Percentiles rank a stretch among this genome's conserved stretches.
phyloP scores from a whole-genome alignment of 2,329 filamentous ascomycete genomes.

The Orbilia javanica region DNA sequence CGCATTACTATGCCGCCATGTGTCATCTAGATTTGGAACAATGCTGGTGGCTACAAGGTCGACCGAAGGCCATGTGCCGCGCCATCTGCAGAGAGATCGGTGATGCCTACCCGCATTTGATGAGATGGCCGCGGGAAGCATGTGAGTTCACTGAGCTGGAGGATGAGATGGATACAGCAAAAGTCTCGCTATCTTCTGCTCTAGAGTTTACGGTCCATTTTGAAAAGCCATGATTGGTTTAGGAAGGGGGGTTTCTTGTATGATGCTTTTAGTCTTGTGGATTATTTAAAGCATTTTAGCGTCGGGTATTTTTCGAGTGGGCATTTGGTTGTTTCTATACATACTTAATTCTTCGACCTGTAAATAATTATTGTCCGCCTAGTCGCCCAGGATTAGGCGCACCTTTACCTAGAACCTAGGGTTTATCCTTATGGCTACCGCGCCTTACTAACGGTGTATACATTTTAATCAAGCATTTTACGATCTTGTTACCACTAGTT shows the following conservation, averaged over 20 bases:
- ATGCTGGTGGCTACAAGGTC: slow-evolving; percentile 55
- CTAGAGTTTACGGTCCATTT: slow-evolving; percentile 44
- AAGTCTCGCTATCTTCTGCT: slow-evolving; percentile 8
- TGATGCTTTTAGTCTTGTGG: not conserved
- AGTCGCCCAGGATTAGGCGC: not conserved
- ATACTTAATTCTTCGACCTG: slow-evolving; percentile 12
- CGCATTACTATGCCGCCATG: slow-evolving; percentile 57
- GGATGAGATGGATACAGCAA: slow-evolving; percentile 9
- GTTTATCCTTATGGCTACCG: not conserved
- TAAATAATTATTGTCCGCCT: not conserved
- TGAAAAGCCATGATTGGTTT: slow-evolving; percentile 22
- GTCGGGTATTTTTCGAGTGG: not conserved
- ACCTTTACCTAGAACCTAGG: not conserved
- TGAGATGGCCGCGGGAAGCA: slow-evolving; percentile 52
- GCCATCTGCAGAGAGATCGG: slow-evolving; percentile 49
- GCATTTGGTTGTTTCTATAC: not conserved
- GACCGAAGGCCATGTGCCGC: slow-evolving; percentile 50
- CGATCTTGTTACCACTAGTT: not conserved
- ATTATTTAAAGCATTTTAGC: slow-evolving; percentile 25
- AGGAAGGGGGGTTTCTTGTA: not conserved
- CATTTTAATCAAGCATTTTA: not conserved
- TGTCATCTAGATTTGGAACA: slow-evolving; percentile 44
- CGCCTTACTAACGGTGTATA: not conserved
- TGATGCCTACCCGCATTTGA: slow-evolving; percentile 33
- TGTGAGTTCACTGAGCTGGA: slow-evolving; percentile 13